A percentile compares a stretch with the other conserved stretches of the same genome.
phyloP scores from a whole-genome alignment of 2,329 filamentous ascomycete genomes.

The Phaeosphaeria sp. region DNA sequence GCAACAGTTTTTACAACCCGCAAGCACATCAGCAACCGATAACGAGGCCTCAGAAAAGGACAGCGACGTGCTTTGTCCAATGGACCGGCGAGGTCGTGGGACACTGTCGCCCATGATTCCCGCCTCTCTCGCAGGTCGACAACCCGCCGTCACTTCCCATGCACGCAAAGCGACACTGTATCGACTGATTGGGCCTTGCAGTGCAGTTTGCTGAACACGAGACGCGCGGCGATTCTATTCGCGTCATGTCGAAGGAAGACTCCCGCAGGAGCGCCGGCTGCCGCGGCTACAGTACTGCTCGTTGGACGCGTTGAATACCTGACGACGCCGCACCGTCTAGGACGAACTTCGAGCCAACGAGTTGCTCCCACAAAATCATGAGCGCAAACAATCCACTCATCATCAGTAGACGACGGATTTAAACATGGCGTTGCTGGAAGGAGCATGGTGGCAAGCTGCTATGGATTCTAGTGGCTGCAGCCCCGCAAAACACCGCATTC shows the following conservation, averaged over 20 bases:
- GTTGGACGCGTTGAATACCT: not conserved
- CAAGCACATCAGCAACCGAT: too few species aligned
- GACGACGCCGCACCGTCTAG: not conserved
- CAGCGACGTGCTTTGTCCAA: too few species aligned
- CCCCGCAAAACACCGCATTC: conserved; percentile 2
- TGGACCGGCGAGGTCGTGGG: too few species aligned
- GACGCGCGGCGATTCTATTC: not conserved
- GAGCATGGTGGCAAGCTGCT: not conserved
- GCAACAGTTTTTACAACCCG: not conserved
- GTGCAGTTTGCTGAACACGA: not conserved
- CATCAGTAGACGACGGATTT: not conserved
- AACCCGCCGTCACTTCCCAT: too few species aligned
- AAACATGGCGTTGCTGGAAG: not conserved
- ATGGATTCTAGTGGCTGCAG: not conserved
- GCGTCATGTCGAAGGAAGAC: not conserved
- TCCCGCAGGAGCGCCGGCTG: not conserved
- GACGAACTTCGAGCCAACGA: not conserved
- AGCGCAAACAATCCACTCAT: not conserved
- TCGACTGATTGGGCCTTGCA: not conserved
- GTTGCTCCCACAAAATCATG: not conserved
- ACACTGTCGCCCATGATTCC: too few species aligned
- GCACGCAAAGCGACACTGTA: not conserved
- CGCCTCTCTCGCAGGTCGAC: not conserved
- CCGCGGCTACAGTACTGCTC: not conserved
- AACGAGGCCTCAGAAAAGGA: too few species aligned